Base-by-base conservation (phyloP, 352 stramenopile genomes). In the Phytophthora cryptogea region DNA sequence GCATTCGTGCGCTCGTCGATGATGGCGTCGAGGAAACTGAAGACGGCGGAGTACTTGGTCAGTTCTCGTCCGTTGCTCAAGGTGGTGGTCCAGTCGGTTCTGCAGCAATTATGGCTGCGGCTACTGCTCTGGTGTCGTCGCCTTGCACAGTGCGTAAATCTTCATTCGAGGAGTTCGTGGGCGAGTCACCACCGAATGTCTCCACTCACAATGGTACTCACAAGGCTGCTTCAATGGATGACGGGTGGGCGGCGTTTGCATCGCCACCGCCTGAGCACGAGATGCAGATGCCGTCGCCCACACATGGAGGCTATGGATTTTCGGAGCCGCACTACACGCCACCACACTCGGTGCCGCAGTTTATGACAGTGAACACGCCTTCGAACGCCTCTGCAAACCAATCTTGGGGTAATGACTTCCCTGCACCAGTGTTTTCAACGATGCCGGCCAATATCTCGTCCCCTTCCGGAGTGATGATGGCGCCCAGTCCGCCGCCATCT, bases 161-260 rank as follows among this genome's bases (percentile, higher is more conserved):
- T 42, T 86, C 78, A 5, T 90, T 90, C 41, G 71, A 82, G 54
- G 80, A 69, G n/a, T 92, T 90, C 52, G 76, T 87, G 2, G 82
- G 79, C 7, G 77, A 81, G 53, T 55, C 54, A 2, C 43, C 68
- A 31, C 51, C 68, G 3, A 27, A 56, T 9, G 30, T 59, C 1
- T 50, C 55, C 5, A 37, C 10, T 5, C 41, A 61, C 27, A 4
- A 50, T 11, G 68, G 17, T 31, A 39, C 28, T 2, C 47, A 67
- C 27, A 77, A 77, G 27, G 28, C 54, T 49, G 44, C 31, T 11
- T 16, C 37, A 31, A 40, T 41, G 40, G 42, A 63, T 46, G 54
- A 47, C 26, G 43, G 20, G 30, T 66, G 59, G 44, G 48, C 7
- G 26, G 44, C 54, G 0, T 74, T 72, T 45, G 45, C 42, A 4